Base-by-base conservation (phyloP, 2,329 filamentous ascomycete species). In the Hypoxylon sp. region DNA sequence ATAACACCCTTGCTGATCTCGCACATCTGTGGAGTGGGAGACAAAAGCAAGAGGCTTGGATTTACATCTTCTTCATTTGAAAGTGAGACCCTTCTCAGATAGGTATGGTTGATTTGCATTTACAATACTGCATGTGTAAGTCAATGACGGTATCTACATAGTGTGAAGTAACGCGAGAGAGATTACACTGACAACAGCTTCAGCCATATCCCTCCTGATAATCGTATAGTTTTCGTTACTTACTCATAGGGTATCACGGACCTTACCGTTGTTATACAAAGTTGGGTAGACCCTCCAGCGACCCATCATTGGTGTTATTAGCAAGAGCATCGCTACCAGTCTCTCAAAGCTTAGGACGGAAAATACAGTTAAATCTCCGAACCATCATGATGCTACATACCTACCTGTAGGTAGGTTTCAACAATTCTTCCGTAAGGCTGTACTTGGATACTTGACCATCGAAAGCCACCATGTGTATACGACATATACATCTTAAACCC, bases 331-430 rank as follows among this genome's bases (percentile, higher is more conserved):
- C 61, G 61, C 54, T 65, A 65, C 65, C 68, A 42, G 19, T 56
- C 32, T 47, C 46, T 61, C 37, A 15, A 61, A 46, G 32, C n/a
- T 37, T 51, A 54, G 39, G 21, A 56, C 56, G 52, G 60, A 44
- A 42, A 60, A 39, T 65, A 11, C 24, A 29, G 64, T 51, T 51
- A 69, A 71, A 56, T 67, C 61, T 69, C 69, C 67, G 69, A 69
- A 17, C 37, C 55, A 31, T 65, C 60, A 39, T n/a, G 53, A 62
- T 62, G 24, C 57, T 57, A 48, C 48, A 32, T 32, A n/a, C n/a
- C n/a, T n/a, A n/a, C n/a, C n/a, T n/a, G n/a, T n/a, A n/a, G n/a
- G n/a, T n/a, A 15, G 32, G 42, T 37, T 46, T 48, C 55, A 47
- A 56, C 48, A 44, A 44, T 32, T 37, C 21, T 35, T 52, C 10